A percentile compares a stretch with the other conserved stretches of the same genome.
phyloP scores from a whole-genome alignment of 2,329 filamentous ascomycete genomes.

The Drechslerella coelobrocha region DNA sequence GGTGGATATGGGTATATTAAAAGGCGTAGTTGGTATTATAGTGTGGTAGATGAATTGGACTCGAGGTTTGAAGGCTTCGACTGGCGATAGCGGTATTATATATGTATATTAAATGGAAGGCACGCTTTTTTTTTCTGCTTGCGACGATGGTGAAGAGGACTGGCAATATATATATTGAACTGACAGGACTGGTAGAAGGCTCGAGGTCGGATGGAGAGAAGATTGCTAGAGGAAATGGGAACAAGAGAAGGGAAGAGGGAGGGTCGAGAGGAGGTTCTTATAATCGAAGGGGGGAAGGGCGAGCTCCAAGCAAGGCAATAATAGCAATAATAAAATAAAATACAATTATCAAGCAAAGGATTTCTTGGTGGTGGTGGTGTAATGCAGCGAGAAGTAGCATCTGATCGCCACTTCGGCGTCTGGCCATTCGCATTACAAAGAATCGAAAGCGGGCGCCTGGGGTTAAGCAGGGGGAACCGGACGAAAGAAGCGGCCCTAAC shows the following conservation, averaged over 20 bases:
- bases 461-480: conserved; percentile 10
- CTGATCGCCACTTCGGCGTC: conserved; percentile 56
- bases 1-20: conserved; percentile 15
- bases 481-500: conserved; percentile 3
- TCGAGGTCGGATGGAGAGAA: conserved; percentile 9
- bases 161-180: conserved; percentile 34
- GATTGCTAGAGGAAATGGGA: conserved; percentile 27
- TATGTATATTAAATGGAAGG: conserved; percentile 21
- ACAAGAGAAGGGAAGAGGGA: conserved; percentile 31
- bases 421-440: conserved; percentile 56
- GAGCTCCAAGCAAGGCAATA: conserved; percentile 29
- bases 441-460: conserved; percentile 35
- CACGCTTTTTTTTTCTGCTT: conserved; percentile 20
- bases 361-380: conserved; percentile 20
- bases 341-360: conserved; percentile 4
- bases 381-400: conserved; percentile 27
- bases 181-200: conserved; percentile 31
- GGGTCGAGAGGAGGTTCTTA: conserved; percentile 53
- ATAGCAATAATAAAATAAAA: conserved; percentile 33
- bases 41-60: background rate
- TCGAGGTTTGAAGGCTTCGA: conserved; percentile 28
- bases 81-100: conserved; percentile 50
- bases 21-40: conserved; percentile 3
- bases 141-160: background rate
- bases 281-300: conserved; percentile 43